Percentiles rank a stretch among this genome's conserved stretches.
These are phyloP conservation scores for Venturiaceae sp. DNA, from an alignment of 2,329 filamentous ascomycete genomes.

Conservation along the genomic window DNA sequence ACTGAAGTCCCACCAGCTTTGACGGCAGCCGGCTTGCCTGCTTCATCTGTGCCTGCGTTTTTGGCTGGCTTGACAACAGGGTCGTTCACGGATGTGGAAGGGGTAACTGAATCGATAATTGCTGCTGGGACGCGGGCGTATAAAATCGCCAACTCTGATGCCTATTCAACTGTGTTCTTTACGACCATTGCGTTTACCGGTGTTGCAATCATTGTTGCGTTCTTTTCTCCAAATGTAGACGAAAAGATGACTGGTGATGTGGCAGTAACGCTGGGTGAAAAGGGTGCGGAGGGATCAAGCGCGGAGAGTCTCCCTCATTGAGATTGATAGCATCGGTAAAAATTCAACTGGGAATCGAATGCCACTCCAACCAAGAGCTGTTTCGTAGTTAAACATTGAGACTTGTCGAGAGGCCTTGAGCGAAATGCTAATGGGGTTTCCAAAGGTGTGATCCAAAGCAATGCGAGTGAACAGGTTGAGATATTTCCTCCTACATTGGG, in stretches of 20 bases:
- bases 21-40: conserved; percentile 25
- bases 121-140: conserved; percentile 11
- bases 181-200: conserved; percentile 10
- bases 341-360: too few relatives aligned
- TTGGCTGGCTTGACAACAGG: conserved; percentile 24
- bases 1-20: conserved; percentile 26
- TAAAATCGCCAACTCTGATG: conserved; percentile 7
- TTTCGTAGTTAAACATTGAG: too few relatives aligned
- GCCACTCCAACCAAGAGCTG: too few relatives aligned
- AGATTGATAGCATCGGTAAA: too few relatives aligned
- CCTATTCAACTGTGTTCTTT: conserved; percentile 10
- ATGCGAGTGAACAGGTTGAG: too few relatives aligned
- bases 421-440: too few relatives aligned
- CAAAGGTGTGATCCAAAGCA: too few relatives aligned
- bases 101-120: conserved; percentile 24
- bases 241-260: conserved; percentile 13
- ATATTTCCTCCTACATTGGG: too few relatives aligned
- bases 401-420: too few relatives aligned
- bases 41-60: conserved; percentile 21
- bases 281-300: too few relatives aligned
- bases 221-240: conserved; percentile 10
- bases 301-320: too few relatives aligned
- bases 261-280: conserved; percentile 12
- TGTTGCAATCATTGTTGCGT: conserved; percentile 7
- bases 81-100: conserved; percentile 22